A percentile compares a stretch with the other conserved stretches of the same genome.
These are phyloP conservation scores for Cyanidium caldarium DNA, from an alignment of 23 red algal genomes.

Conservation along the genomic window DNA sequence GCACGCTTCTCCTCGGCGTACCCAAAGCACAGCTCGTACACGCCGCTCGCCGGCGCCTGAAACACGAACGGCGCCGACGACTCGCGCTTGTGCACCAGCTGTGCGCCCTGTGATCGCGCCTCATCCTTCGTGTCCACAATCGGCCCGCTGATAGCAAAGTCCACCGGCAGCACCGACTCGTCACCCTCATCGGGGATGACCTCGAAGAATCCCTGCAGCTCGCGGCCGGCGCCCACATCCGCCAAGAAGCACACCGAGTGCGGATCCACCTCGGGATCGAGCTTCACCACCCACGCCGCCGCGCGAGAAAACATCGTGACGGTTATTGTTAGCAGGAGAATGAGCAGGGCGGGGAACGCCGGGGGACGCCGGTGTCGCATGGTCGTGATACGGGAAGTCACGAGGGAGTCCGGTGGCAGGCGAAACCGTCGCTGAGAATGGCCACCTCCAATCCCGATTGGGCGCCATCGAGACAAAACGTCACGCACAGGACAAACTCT, in stretches of 20 bases:
- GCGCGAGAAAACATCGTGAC: no score
- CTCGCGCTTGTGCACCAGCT: background rate
- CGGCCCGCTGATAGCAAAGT: background rate
- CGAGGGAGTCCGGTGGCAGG: no score
- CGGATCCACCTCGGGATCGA: background rate
- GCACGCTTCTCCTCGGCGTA: background rate
- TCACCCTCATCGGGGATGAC: background rate
- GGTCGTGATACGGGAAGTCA: no score
- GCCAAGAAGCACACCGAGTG: slow-evolving; percentile 1
- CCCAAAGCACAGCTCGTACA: background rate
- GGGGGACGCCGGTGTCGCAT: no score
- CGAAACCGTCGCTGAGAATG: background rate
- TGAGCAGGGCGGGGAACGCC: no score
- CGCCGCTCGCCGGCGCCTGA: background rate
- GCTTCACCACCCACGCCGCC: background rate
- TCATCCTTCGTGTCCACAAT: background rate
- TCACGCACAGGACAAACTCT: no score
- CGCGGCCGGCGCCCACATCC: background rate
- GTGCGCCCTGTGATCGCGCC: background rate
- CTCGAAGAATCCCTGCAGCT: slow-evolving; percentile 1
- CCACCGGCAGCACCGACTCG: background rate
- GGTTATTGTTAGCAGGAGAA: no score
- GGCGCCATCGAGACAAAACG: no score
- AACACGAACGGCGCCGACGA: slow-evolving; percentile 3
- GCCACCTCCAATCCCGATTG: no score